Base-by-base conservation (phyloP, 306 rosid genomes). In the Vigna hirtella region DNA sequence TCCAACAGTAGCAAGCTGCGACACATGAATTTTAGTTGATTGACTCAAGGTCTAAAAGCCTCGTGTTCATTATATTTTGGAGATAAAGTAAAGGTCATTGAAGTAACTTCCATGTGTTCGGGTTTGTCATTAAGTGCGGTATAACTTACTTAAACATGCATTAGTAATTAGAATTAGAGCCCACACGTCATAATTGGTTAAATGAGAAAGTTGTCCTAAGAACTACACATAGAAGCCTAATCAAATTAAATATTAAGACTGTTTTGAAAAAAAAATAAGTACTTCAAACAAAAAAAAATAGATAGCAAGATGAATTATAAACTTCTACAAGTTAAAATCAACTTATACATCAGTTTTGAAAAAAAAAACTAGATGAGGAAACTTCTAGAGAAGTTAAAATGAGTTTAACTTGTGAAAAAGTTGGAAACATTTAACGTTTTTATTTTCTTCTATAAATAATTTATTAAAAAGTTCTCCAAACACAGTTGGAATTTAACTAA, bases 191-290 rank as follows among this genome's bases (percentile, higher is more conserved):
- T 28, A 28, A 43, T 57, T 62, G 13, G 26, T 56, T 49, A 30
- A 49, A n/a, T 4, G 9, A 69, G 26, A 45, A 24, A 61, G 70
- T 12, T 30, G 43, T 24, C 34, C n/a, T n/a, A 11, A 66, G 49
- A 48, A 61, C 77, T 38, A 51, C 63, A 32, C 28, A 70, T 5
- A 47, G 48, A 49, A 70, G 72, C 52, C 47, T 10, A 65, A 22
- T 49, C 52, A 40, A 58, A 77, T 55, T 2, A 55, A 22, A 64
- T 14, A 65, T 22, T 43, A 28, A 13, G 66, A 34, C 10, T 14
- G 18, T 59, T 28, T 6, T 3, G 2, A 12, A 12, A 59, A 59
- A 20, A 28, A 6, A 0, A 5, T 1, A 59, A 28, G 42, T 59
- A 28, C 42, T 59, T 13, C 6, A 2, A 28, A 1, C 0, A 40